A percentile compares a stretch with the other conserved stretches of the same genome.
These are phyloP conservation scores for Ganoderma multipileum DNA, from an alignment of 1,284 basidiomycete genomes.

Conservation along the genomic window DNA sequence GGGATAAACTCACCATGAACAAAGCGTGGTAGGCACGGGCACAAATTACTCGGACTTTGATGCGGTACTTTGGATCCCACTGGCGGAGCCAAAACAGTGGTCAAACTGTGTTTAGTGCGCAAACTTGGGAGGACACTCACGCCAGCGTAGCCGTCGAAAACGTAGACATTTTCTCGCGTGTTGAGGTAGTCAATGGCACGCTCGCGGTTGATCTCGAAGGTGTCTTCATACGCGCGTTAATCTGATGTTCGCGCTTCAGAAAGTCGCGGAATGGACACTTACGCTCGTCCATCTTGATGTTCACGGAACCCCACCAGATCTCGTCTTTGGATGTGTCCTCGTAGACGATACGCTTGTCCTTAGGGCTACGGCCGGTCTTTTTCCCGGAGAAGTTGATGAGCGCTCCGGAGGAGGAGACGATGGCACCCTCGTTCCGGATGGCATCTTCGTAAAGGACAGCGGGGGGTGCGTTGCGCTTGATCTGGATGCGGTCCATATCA, in stretches of 20 bases:
- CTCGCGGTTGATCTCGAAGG: slow-evolving; percentile 99
- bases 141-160: slow-evolving; percentile 97
- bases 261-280: slow-evolving; percentile 43
- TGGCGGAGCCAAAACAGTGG: slow-evolving; percentile 37
- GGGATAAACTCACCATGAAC: slow-evolving; percentile 83
- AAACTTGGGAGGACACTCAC: slow-evolving; percentile 47
- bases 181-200: slow-evolving; percentile 99
- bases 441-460: slow-evolving; percentile 98
- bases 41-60: slow-evolving; percentile 99
- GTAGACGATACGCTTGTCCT: slow-evolving; percentile 99
- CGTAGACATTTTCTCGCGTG: slow-evolving; percentile 98
- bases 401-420: slow-evolving; percentile 95
- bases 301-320: slow-evolving; percentile 99
- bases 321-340: slow-evolving; percentile 98
- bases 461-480: slow-evolving; percentile 95
- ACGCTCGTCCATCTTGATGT: slow-evolving; percentile 99
- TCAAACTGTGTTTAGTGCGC: not conserved
- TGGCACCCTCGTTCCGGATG: slow-evolving; percentile 96
- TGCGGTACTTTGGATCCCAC: slow-evolving; percentile 99
- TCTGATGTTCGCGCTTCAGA: not conserved
- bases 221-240: slow-evolving; percentile 64
- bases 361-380: slow-evolving; percentile 98
- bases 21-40: slow-evolving; percentile 99
- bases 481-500: slow-evolving; percentile 91
- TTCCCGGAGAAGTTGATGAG: slow-evolving; percentile 99